Percentiles rank a stretch among this genome's conserved stretches.
phyloP scores from a whole-genome alignment of 2,329 filamentous ascomycete genomes.

The Knufia fluminis region DNA sequence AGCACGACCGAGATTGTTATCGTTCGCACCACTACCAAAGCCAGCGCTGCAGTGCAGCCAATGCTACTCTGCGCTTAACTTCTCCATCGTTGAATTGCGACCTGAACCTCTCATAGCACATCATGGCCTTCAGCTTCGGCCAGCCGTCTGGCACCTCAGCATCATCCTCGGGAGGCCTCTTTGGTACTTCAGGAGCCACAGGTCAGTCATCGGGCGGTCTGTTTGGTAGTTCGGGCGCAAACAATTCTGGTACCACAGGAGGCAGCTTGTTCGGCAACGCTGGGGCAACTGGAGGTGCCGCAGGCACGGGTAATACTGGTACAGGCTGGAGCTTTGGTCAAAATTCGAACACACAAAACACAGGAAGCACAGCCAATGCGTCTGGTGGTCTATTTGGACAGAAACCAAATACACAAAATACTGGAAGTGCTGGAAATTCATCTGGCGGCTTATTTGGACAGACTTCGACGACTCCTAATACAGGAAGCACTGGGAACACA shows the following conservation, averaged over 20 bases:
- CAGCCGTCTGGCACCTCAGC: neutral
- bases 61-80: neutral
- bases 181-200: neutral
- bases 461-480: neutral
- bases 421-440: neutral
- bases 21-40: neutral
- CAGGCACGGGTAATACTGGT: constrained; percentile 7
- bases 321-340: constrained; percentile 16
- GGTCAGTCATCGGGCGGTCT: constrained; percentile 13
- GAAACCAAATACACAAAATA: neutral
- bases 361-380: neutral
- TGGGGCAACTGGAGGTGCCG: constrained; percentile 7
- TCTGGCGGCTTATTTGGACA: neutral
- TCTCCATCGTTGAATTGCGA: neutral
- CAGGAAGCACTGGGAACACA: neutral
- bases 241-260: constrained; percentile 11
- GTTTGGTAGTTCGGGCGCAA: constrained; percentile 16
- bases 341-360: constrained; percentile 5
- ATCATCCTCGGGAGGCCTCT: neutral
- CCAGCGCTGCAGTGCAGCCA: neutral
- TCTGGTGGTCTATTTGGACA: constrained; percentile 9
- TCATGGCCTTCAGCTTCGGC: neutral
- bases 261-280: constrained; percentile 17
- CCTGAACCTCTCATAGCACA: neutral
- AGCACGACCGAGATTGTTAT: no score